phyloP scores from a whole-genome alignment of 345 rosid genomes.

The Gossypium bickii region DNA sequence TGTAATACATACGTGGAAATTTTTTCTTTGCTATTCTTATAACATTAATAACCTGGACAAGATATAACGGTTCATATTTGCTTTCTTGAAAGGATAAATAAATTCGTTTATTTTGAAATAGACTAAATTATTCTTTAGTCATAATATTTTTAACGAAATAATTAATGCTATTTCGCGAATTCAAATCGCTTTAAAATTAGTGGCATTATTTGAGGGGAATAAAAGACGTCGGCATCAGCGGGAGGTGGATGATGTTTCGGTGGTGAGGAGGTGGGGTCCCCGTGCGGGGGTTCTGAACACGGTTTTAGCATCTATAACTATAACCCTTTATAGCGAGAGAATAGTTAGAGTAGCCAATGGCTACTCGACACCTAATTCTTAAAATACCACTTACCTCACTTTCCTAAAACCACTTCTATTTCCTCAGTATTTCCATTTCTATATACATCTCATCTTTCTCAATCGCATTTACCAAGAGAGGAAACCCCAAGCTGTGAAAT shows the following conservation, averaged over 20 bases:
- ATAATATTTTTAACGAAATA: too few relatives aligned
- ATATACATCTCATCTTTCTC: conserved; percentile 24
- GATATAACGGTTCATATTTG: too few relatives aligned
- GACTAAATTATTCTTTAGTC: too few relatives aligned
- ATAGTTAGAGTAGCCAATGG: conserved; percentile 19
- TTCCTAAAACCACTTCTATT: conserved; percentile 8
- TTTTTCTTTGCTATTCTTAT: too few relatives aligned
- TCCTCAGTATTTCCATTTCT: conserved; percentile 14
- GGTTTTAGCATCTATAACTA: neutral
- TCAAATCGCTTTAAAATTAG: too few relatives aligned
- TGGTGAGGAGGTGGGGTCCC: neutral
- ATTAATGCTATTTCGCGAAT: too few relatives aligned
- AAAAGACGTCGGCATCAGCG: conserved; percentile 1
- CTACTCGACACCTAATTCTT: conserved; percentile 25
- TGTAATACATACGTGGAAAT: too few relatives aligned
- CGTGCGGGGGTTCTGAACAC: neutral
- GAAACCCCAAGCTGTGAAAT: neutral
- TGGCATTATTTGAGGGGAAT: too few relatives aligned
- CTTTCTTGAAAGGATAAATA: too few relatives aligned
- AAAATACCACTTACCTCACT: conserved; percentile 24
- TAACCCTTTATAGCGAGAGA: neutral
- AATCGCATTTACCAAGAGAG: conserved; percentile 20
- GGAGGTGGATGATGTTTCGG: neutral
- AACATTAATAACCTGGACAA: too few relatives aligned
- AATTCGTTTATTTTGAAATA: too few relatives aligned